Base-by-base conservation (phyloP, 106 monocot species). In the Alisma plantagoaquatica region DNA sequence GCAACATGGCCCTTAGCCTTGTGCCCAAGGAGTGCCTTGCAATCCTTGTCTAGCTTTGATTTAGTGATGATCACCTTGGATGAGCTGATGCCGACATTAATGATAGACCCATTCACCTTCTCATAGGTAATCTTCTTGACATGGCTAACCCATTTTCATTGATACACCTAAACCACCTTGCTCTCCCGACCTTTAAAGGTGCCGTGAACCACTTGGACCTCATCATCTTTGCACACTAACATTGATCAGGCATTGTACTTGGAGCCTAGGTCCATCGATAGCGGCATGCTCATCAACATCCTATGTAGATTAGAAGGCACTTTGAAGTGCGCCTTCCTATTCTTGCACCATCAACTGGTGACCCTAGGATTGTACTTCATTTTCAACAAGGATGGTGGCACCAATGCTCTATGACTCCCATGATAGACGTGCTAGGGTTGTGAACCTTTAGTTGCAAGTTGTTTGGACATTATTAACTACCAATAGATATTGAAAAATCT, bases 151-250 rank as follows among this genome's bases (percentile, higher is more conserved):
- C 84, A 85, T 23, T 73, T 72, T 42, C 68, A 64, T 29, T 79
- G 75, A 69, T 85, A 85, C 5, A 85, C 84, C 75, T 85, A 79
- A 4, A 85, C 79, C 23, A 85, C 75, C 73, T 85, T 85, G 9
- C 84, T 79, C 56, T 85, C 84, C 19, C 84, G 75, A 14, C 84
- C 84, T 63, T 85, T 85, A 79, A 22, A 85, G 57, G 75, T 85
- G 18, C 84, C 84, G 10, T 79, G 60, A 27, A 80, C 80, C 1
- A 85, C 80, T 63, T 76, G 79, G 8, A 86, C 86, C 73, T 86
- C 80, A 64, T 86, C 86, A 59, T 81, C 86, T 64, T 86, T 86
- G 59, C 86, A 66, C 16, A 81, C 67, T 21, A 80, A 77, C 23
- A 81, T 48, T 3, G 86, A 86, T 11, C 86, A 61, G 46, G 81